Evolutionary conservation across 345 rosid species (phyloP).

Genomic region (Gossypium stocksii): DNA sequence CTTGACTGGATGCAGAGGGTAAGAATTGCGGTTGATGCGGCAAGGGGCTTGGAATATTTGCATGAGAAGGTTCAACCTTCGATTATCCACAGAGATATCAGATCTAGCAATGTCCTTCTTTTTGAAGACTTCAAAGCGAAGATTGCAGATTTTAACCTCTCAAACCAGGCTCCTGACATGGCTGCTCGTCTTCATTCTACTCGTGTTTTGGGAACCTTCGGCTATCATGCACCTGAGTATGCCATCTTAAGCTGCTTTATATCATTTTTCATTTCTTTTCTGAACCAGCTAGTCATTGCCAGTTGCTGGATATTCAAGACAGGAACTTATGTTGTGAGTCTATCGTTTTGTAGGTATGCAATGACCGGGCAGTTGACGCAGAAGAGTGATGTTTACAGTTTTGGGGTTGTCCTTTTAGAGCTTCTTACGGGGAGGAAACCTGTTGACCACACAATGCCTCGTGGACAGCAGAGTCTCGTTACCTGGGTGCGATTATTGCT

Average conservation of each 20-base stretch:
- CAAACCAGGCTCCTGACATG: conserved; percentile 99
- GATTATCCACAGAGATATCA: conserved; percentile 86
- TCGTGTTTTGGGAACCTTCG: conserved; percentile 97
- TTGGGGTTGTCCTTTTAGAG: conserved; percentile 94
- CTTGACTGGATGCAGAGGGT: conserved; percentile 99
- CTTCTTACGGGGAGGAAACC: conserved; percentile 98
- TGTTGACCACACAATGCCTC: conserved; percentile 98
- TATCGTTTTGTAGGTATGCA: conserved; percentile 65
- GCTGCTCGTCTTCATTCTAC: conserved; percentile 99
- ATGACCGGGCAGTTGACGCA: conserved; percentile 99
- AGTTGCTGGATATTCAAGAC: neutral
- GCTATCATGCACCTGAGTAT: conserved; percentile 99
- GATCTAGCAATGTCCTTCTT: conserved; percentile 95
- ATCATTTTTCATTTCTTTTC: neutral
- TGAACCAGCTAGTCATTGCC: neutral
- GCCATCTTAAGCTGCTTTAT: conserved; percentile 15
- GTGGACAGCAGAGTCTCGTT: conserved; percentile 96
- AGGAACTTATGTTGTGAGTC: conserved; percentile 4
- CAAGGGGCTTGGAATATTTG: conserved; percentile 92
- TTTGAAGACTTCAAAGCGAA: conserved; percentile 93
- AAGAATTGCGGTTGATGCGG: conserved; percentile 91
- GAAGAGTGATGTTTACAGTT: conserved; percentile 97
- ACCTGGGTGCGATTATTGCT: conserved; percentile 65
- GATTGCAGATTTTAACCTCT: conserved; percentile 92
- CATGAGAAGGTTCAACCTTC: conserved; percentile 94